Evolutionary conservation across 768 basidiomycete genomes (phyloP), one percentile per base, ranked within the genome.

Genomic region (Russula griseocarnosa): DNA sequence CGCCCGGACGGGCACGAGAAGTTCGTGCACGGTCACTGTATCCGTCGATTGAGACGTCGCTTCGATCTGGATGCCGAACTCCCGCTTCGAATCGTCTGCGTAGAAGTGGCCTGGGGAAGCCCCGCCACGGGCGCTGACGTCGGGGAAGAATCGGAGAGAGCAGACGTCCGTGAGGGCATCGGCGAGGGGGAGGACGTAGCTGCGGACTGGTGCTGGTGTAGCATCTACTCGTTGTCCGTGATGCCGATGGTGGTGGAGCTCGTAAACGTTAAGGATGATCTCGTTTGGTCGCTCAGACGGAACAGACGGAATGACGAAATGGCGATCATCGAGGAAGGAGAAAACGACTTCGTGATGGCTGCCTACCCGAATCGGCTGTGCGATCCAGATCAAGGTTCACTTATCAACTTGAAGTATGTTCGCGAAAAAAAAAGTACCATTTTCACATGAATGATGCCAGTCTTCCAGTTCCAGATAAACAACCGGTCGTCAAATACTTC

Each of bases 381-480:
- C 6, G 20, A 58, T 10, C 22, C 11, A 22, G 46, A 22, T 47
- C 46, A 47, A 47, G 46, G 46, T 47, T 47, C 20, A 9, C n/a
- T 44, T n/a, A 46, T 9, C 42, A 57, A n/a, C n/a, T n/a, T n/a
- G n/a, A n/a, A 9, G 16, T 9, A 1, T 11, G 44, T 26, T 47
- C 9, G n/a, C 44, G 24, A 50, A 26, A 26, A 13, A 22, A 36
- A 40, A 36, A 18, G 38, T 52, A 60, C 59, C 59, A 42, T 60
- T 28, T 44, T 60, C 22, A 59, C 34, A 7, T 38, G 47, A 11
- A 59, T 11, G 22, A 26, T 18, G 34, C 52, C 53, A 0, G 60
- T 61, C 52, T 61, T 61, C 60, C 60, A 61, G 42, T 61, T 61
- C 60, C 60, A 61, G n/a, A 61, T 61, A 3, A 50, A 34, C 53